Evolutionary conservation across 257 asterid species (phyloP).

Genomic region (Perilla frutescens): DNA sequence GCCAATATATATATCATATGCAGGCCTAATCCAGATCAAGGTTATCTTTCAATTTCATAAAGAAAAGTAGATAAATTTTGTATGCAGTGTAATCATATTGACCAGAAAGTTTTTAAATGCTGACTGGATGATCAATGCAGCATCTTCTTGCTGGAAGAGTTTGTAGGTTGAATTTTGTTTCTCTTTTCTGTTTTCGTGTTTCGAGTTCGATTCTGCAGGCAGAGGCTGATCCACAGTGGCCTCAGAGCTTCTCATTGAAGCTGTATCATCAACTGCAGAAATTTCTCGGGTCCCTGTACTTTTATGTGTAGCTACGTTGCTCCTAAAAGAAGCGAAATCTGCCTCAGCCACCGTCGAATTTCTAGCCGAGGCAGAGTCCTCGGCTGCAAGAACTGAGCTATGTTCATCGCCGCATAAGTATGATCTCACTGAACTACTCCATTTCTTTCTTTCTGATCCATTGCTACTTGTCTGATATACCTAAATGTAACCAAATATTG

Average conservation of each 20-base stretch:
- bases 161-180: conserved; percentile 45
- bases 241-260: conserved; percentile 50
- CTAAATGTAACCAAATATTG: conserved; percentile 1
- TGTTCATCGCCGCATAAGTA: conserved; percentile 60
- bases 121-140: conserved; percentile 60
- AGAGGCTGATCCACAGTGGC: conserved; percentile 60
- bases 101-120: conserved; percentile 62
- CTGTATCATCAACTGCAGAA: conserved; percentile 39
- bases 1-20: conserved; percentile 1
- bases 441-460: conserved; percentile 48
- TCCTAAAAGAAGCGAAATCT: conserved; percentile 37
- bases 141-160: conserved; percentile 60
- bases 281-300: neutral
- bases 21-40: neutral
- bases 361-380: conserved; percentile 40
- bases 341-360: conserved; percentile 31
- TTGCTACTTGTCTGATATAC: conserved; percentile 39
- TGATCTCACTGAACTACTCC: conserved; percentile 56
- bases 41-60: too few relatives aligned
- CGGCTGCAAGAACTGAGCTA: conserved; percentile 41
- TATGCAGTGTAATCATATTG: neutral
- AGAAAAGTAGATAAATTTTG: neutral
- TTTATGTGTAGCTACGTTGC: conserved; percentile 32
- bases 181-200: conserved; percentile 20
- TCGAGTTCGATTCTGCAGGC: conserved; percentile 7